These are phyloP conservation scores for Eudorina sp. DNA, from an alignment of 139 green algal genomes.

Conservation along the genomic window DNA sequence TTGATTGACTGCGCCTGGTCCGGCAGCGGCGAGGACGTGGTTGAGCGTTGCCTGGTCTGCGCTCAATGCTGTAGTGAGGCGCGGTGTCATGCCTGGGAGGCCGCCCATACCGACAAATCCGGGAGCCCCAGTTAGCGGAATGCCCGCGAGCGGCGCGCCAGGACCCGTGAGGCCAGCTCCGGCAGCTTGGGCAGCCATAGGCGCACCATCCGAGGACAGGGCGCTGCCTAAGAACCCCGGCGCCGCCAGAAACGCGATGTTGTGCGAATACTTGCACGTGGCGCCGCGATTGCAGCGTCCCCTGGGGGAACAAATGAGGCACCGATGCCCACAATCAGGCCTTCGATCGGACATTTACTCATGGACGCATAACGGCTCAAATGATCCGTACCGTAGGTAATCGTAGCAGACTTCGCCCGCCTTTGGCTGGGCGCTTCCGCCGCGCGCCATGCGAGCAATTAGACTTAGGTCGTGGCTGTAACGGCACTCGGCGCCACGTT, in stretches of 20 bases:
- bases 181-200: slow-evolving; percentile 17
- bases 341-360: background rate
- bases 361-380: background rate
- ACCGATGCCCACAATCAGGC: too few species aligned
- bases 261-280: slow-evolving; percentile 88
- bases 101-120: background rate
- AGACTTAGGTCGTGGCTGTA: slow-evolving; percentile 88
- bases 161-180: background rate
- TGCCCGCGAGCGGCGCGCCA: background rate
- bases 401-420: slow-evolving; percentile 73
- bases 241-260: slow-evolving; percentile 66
- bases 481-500: slow-evolving; percentile 76
- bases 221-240: slow-evolving; percentile 30
- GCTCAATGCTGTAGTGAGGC: slow-evolving; percentile 8
- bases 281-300: slow-evolving; percentile 79
- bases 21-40: slow-evolving; percentile 32
- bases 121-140: background rate
- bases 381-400: slow-evolving; percentile 61
- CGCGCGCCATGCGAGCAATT: slow-evolving; percentile 68
- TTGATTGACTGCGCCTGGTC: slow-evolving; percentile 24
- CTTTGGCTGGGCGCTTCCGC: slow-evolving; percentile 39
- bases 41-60: slow-evolving; percentile 41
- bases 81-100: background rate
- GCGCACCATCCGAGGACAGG: slow-evolving; percentile 4
- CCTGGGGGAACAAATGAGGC: slow-evolving; percentile 47